These are phyloP conservation scores for Amaranthus cruentus DNA, from an alignment of 148 eudicot species.

Conservation along the genomic window DNA sequence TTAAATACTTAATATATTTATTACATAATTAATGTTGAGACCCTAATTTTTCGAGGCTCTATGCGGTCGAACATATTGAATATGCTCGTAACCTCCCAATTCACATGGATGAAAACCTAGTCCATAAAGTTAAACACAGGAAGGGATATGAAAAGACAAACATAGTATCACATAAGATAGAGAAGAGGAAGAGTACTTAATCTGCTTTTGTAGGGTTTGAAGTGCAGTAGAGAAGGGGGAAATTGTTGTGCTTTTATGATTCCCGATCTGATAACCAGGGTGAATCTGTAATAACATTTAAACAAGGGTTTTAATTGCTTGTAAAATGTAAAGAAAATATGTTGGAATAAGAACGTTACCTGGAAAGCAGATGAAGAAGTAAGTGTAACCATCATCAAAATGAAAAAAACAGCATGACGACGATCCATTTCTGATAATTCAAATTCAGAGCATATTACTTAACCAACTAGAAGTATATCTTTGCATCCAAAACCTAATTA, in stretches of 20 bases:
- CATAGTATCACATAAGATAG: neutral
- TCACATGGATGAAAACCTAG: neutral
- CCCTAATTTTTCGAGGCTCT: too few species aligned
- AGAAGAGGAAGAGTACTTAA: conserved; percentile 33
- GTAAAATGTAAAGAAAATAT: neutral
- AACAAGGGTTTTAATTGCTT: neutral
- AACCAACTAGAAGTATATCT: neutral
- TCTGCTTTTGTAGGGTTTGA: conserved; percentile 53
- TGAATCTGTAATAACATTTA: conserved; percentile 9
- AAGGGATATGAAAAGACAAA: too few species aligned
- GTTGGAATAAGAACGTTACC: conserved; percentile 2
- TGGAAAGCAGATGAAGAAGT: conserved; percentile 6
- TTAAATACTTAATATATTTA: neutral
- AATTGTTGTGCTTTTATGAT: conserved; percentile 13
- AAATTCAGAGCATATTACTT: neutral
- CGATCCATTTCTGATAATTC: conserved; percentile 13
- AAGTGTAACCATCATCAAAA: neutral
- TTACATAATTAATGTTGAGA: too few species aligned
- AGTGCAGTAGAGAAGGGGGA: conserved; percentile 54
- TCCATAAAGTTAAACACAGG: too few species aligned
- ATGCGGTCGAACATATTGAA: too few species aligned
- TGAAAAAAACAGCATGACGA: conserved; percentile 2
- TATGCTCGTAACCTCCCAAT: neutral
- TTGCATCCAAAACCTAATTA: conserved; percentile 13
- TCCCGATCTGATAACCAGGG: conserved; percentile 1